These are phyloP conservation scores for Sapria himalayana DNA, from an alignment of 345 rosid species.

Conservation along the genomic window DNA sequence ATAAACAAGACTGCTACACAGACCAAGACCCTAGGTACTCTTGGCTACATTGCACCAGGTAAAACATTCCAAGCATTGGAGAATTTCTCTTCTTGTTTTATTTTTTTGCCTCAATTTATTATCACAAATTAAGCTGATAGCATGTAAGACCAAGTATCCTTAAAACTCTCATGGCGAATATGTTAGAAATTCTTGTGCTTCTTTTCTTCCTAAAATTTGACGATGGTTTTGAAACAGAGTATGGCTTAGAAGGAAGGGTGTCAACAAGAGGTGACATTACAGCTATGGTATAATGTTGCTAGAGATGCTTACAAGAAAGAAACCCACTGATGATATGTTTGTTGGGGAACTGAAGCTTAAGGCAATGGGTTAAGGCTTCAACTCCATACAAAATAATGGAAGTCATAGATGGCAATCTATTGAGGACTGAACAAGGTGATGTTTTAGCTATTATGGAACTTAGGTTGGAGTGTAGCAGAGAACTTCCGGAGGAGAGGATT, in stretches of 20 bases:
- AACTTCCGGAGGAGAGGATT: constrained; percentile 6
- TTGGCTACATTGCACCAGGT: constrained; percentile 7
- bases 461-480: constrained; percentile 3
- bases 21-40: constrained; percentile 2
- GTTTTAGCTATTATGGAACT: not conserved
- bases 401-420: not conserved
- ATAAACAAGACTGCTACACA: constrained; percentile 1
- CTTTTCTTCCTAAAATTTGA: too few species aligned
- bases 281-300: too few species aligned
- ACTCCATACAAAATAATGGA: not conserved
- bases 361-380: not conserved
- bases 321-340: constrained; percentile 8
- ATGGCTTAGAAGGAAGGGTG: constrained; percentile 4
- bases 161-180: too few species aligned
- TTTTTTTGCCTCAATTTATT: too few species aligned
- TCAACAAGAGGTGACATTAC: constrained; percentile 3
- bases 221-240: too few species aligned
- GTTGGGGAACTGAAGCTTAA: not conserved
- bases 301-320: constrained; percentile 7
- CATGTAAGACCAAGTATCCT: too few species aligned
- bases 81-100: too few species aligned
- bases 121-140: too few species aligned
- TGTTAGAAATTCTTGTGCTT: too few species aligned
- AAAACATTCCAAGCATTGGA: too few species aligned
- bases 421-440: not conserved